Percentiles rank a stretch among this genome's conserved stretches.
These are phyloP conservation scores for Dendrobium huoshanense DNA, from an alignment of 106 monocot genomes.

Conservation along the genomic window DNA sequence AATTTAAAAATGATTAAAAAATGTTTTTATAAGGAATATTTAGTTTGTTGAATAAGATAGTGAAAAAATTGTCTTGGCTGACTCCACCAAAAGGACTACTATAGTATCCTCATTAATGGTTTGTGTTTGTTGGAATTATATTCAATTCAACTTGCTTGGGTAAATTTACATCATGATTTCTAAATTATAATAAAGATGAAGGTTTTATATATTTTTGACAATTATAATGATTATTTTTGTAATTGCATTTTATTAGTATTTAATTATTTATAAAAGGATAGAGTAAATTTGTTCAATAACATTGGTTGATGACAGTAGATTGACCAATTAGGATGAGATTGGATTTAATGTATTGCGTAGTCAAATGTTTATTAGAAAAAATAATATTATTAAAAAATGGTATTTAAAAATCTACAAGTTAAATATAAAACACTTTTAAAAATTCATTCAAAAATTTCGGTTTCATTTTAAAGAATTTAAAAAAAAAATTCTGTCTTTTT, in stretches of 20 bases:
- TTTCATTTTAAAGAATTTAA: not conserved
- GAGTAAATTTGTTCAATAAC: not conserved
- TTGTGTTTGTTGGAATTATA: not conserved
- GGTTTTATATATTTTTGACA: not conserved
- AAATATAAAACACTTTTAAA: not conserved
- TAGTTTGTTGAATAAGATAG: not conserved
- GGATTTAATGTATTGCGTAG: not conserved
- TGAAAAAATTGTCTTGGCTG: not conserved
- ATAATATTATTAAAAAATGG: not conserved
- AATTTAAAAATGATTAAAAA: not conserved
- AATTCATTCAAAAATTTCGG: not conserved
- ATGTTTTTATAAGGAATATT: not conserved
- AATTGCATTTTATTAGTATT: too few relatives aligned
- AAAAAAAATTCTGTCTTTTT: not conserved
- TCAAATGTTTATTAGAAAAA: not conserved
- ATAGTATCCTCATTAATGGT: not conserved
- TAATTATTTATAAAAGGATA: too few relatives aligned
- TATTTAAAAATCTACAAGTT: not conserved
- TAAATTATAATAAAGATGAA: too few relatives aligned
- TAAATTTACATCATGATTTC: not conserved
- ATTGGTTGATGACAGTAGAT: not conserved
- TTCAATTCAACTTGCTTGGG: not conserved
- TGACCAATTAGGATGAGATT: not conserved
- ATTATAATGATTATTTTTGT: not conserved
- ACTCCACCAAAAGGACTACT: not conserved